phyloP scores from a whole-genome alignment of 129 eudicot genomes.

The Scalesia atractyloides region DNA sequence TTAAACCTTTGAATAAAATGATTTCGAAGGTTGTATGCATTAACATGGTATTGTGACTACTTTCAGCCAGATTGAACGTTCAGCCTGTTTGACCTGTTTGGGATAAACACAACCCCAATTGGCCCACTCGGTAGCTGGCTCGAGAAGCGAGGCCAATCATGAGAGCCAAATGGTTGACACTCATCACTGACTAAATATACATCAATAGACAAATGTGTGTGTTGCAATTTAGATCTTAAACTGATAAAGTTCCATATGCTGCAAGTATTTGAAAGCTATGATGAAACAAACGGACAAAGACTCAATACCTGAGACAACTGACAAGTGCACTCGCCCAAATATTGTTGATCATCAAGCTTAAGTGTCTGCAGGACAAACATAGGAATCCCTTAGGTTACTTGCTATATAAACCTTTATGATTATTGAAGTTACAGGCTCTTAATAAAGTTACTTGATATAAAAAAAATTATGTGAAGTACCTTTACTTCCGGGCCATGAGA shows the following conservation, averaged over 20 bases:
- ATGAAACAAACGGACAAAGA: slow-evolving; percentile 12
- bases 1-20: background rate
- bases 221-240: background rate
- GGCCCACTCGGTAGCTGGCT: slow-evolving; percentile 14
- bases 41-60: background rate
- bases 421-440: background rate
- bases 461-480: slow-evolving; percentile 48
- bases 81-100: background rate
- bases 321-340: slow-evolving; percentile 83
- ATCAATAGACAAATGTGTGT: background rate
- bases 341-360: slow-evolving; percentile 89
- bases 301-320: slow-evolving; percentile 63
- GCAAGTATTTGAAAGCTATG: background rate
- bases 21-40: background rate
- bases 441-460: background rate
- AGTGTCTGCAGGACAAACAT: slow-evolving; percentile 48
- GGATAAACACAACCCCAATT: background rate
- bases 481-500: slow-evolving; percentile 59
- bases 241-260: background rate
- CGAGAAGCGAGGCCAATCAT: slow-evolving; percentile 12
- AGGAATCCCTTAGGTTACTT: no score
- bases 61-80: background rate
- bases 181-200: background rate
- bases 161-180: slow-evolving; percentile 6
- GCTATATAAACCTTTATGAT: no score